phyloP scores from a whole-genome alignment of 129 eudicot species.

The Lactuca saligna region DNA sequence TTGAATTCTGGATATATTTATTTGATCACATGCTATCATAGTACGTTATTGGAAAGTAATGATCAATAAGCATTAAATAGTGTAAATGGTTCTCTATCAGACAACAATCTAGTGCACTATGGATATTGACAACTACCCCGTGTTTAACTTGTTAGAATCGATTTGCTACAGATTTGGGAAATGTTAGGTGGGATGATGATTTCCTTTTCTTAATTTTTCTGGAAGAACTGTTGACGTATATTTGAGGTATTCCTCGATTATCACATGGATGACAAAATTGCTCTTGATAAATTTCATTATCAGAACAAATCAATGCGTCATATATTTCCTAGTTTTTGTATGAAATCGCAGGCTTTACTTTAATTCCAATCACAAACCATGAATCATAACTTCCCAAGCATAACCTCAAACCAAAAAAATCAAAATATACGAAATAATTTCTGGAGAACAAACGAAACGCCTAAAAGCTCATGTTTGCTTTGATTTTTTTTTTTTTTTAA shows the following conservation, averaged over 20 bases:
- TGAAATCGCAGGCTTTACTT: not conserved
- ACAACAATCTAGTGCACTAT: constrained; percentile 15
- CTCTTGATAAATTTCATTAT: constrained; percentile 3
- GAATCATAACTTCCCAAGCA: constrained; percentile 9
- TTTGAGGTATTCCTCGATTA: not conserved
- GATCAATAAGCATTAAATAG: constrained; percentile 8
- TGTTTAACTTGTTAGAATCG: constrained; percentile 10
- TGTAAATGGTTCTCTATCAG: not conserved
- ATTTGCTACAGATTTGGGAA: not conserved
- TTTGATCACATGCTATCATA: constrained; percentile 22
- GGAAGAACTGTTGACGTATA: not conserved
- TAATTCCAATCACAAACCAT: not conserved
- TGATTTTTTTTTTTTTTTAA: no score
- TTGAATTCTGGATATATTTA: not conserved
- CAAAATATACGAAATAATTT: constrained; percentile 3
- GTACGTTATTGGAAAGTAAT: constrained; percentile 6
- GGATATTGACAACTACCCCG: not conserved
- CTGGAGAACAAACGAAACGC: not conserved
- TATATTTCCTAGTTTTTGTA: not conserved
- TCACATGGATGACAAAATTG: not conserved
- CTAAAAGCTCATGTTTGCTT: not conserved
- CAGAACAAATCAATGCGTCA: constrained; percentile 7
- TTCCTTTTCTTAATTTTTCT: not conserved
- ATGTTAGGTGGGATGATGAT: constrained; percentile 13
- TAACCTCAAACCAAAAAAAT: constrained; percentile 7